phyloP scores from a whole-genome alignment of 208 protist genomes.

The Novymonas esmeraldas region DNA sequence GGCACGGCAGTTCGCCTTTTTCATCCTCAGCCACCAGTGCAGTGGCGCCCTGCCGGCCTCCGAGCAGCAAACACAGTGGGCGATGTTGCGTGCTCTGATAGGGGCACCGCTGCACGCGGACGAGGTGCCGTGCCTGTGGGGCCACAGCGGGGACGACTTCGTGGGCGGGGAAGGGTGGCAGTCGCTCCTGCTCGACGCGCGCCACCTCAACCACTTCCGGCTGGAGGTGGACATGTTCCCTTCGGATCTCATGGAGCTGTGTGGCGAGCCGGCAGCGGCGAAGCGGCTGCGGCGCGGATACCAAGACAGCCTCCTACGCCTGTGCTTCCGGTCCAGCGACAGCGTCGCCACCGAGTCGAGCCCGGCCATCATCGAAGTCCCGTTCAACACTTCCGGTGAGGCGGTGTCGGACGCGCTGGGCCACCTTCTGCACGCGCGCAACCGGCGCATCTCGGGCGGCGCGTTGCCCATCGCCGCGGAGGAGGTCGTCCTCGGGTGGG shows the following conservation, averaged over 20 bases:
- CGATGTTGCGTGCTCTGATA: constrained; percentile 25
- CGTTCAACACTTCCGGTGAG: not conserved
- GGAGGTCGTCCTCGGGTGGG: constrained; percentile 13
- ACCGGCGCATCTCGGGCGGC: too few species aligned
- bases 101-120: constrained; percentile 14
- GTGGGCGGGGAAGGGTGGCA: constrained; percentile 3
- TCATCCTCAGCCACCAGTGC: constrained; percentile 4
- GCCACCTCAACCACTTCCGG: constrained; percentile 18
- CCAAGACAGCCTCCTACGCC: not conserved
- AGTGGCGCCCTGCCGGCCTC: constrained; percentile 3
- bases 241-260: constrained; percentile 43
- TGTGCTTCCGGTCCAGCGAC: constrained; percentile 11
- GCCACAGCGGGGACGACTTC: constrained; percentile 2
- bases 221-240: constrained; percentile 18
- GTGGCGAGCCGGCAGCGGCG: constrained; percentile 27
- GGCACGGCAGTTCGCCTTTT: constrained; percentile 25
- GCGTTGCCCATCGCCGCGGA: not conserved
- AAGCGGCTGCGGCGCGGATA: constrained; percentile 5
- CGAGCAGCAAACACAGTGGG: constrained; percentile 24
- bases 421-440: not conserved
- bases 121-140: constrained; percentile 26
- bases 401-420: not conserved
- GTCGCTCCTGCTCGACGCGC: constrained; percentile 30
- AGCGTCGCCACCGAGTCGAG: not conserved
- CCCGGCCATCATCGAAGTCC: too few species aligned